phyloP scores from a whole-genome alignment of 2,329 filamentous ascomycete genomes.

The Penicillium freii region DNA sequence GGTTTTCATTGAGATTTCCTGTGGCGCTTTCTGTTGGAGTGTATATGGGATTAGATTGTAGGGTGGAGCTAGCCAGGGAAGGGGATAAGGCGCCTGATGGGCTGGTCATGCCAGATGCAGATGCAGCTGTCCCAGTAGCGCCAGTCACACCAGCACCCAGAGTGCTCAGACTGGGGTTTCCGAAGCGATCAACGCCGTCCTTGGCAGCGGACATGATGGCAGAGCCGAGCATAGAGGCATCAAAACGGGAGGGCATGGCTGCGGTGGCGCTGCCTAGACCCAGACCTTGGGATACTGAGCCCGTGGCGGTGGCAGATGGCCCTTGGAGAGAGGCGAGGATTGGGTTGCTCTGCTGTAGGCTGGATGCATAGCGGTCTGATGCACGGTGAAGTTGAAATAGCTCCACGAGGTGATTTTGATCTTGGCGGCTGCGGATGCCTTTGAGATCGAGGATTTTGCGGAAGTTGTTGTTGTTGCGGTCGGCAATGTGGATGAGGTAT shows the following conservation, averaged over 20 bases:
- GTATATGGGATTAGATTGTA: conserved; percentile 22
- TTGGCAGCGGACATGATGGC: conserved; percentile 84
- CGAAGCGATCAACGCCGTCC: conserved; percentile 77
- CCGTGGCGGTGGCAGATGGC: conserved; percentile 28
- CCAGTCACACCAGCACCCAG: conserved; percentile 32
- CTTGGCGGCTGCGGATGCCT: conserved; percentile 74
- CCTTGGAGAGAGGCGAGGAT: conserved; percentile 64
- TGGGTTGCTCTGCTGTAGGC: conserved; percentile 67
- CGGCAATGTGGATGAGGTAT: conserved; percentile 94
- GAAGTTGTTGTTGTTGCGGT: conserved; percentile 92
- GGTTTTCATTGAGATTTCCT: conserved; percentile 82
- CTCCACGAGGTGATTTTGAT: conserved; percentile 80
- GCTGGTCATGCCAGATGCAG: conserved; percentile 31
- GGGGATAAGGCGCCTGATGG: conserved; percentile 28
- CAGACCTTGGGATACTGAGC: conserved; percentile 49
- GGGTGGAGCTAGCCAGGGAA: conserved; percentile 20
- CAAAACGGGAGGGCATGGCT: conserved; percentile 62
- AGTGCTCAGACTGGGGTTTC: conserved; percentile 55
- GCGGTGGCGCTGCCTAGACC: conserved; percentile 45
- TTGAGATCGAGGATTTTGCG: conserved; percentile 94
- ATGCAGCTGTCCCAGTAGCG: conserved; percentile 23
- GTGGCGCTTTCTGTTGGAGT: conserved; percentile 45
- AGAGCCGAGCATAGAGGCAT: conserved; percentile 78
- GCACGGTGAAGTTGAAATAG: conserved; percentile 84
- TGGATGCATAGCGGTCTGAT: conserved; percentile 60